phyloP scores from a whole-genome alignment of 495 filamentous ascomycete species.

The Aspergillus funiculosus region DNA sequence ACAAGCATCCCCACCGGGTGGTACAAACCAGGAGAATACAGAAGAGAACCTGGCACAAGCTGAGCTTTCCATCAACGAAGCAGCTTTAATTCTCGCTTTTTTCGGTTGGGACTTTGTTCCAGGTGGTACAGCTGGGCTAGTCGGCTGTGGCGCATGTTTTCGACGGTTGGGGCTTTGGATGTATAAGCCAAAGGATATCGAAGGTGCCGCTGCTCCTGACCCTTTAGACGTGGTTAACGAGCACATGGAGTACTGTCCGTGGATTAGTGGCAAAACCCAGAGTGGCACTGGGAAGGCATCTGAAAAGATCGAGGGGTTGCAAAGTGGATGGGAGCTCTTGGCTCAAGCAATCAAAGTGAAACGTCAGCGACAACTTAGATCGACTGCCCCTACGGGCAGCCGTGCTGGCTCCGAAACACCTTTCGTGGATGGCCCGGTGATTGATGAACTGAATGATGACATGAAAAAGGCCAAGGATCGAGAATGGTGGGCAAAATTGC shows the following conservation, averaged over 20 bases:
- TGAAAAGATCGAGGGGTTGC: conserved; percentile 28
- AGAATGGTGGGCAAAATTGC: conserved; percentile 49
- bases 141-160: conserved; percentile 77
- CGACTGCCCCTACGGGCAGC: conserved; percentile 22
- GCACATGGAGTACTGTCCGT: conserved; percentile 79
- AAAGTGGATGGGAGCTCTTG: conserved; percentile 45
- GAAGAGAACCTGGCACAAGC: conserved; percentile 9
- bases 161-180: conserved; percentile 90
- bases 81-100: conserved; percentile 69
- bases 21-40: conserved; percentile 10
- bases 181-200: conserved; percentile 60
- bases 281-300: conserved; percentile 36
- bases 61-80: conserved; percentile 45
- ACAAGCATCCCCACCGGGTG: conserved; percentile 3
- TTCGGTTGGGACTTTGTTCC: conserved; percentile 78
- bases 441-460: conserved; percentile 31
- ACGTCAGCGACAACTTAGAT: conserved; percentile 33
- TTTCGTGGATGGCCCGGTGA: conserved; percentile 14
- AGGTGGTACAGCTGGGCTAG: conserved; percentile 61
- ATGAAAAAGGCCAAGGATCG: conserved; percentile 40
- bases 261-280: conserved; percentile 61
- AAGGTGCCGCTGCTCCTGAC: conserved; percentile 52
- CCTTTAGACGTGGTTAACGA: conserved; percentile 60
- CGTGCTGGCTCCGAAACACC: conserved; percentile 24
- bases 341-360: conserved; percentile 37